Percentiles rank a stretch among this genome's conserved stretches.
These are phyloP conservation scores for Torulaspora indica DNA, from an alignment of 805 yeast genomes.

Conservation along the genomic window DNA sequence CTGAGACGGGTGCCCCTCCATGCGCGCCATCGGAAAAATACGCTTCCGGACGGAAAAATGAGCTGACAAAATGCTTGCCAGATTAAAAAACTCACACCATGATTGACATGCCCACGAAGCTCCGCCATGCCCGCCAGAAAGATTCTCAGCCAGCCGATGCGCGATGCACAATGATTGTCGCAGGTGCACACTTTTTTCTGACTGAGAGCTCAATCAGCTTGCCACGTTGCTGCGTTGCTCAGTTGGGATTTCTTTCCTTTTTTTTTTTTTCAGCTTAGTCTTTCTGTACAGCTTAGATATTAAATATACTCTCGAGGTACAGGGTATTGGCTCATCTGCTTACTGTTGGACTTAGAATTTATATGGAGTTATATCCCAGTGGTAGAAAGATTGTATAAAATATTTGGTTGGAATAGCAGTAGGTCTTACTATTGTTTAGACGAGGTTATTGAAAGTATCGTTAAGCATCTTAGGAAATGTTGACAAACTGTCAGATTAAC, in stretches of 20 bases:
- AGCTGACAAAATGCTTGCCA: neutral
- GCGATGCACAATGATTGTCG: too few species aligned
- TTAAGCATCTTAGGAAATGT: constrained; percentile 8
- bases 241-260: neutral
- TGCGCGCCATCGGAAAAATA: neutral
- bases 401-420: neutral
- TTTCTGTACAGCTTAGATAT: too few species aligned
- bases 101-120: too few species aligned
- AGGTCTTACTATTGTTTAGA: neutral
- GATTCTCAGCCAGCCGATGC: neutral
- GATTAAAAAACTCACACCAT: constrained; percentile 1
- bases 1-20: neutral
- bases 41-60: neutral
- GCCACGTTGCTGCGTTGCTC: neutral
- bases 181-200: neutral
- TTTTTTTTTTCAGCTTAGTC: neutral
- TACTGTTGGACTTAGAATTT: too few species aligned
- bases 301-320: neutral
- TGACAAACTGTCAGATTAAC: constrained; percentile 31
- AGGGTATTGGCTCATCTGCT: too few species aligned
- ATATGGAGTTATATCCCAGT: too few species aligned
- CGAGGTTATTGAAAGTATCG: neutral
- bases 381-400: too few species aligned
- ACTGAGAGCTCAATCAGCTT: neutral
- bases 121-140: neutral